Evolutionary conservation across 169 alveolate species (phyloP), one percentile per base, ranked within the genome.

Genomic region (Eimeria brunetti): DNA sequence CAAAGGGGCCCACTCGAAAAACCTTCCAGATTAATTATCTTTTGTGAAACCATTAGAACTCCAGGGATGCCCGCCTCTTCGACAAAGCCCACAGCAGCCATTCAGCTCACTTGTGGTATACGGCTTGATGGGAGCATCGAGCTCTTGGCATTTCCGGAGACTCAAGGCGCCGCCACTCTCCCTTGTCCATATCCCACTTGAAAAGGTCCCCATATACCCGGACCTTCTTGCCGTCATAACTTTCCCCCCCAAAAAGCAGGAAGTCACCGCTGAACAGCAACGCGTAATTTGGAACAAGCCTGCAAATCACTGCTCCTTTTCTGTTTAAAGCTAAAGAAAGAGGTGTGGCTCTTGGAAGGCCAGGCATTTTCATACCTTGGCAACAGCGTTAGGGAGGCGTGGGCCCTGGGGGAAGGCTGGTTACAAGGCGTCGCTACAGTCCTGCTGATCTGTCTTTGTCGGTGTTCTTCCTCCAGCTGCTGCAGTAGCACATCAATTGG

Each of bases 221-320:
- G 60, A 97, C 97, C 78, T 97, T 97, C 73, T 95, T 95, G 49
- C 99, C 99, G 89, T 98, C 98, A 88, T 97, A 98, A 89, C 97
- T 96, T 91, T 98, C 99, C 22, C 99, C 99, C 44, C 99, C 99
- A 94, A 98, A 98, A 94, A 98, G 92, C 69, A 98, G 91, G 49
- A 97, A 89, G 71, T 97, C 98, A 12, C 97, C 98, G 33, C 98
- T 97, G 96, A 49, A 41, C 36, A 76, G 27, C 69, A 81, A 41
- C 20, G 46, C 78, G 46, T 46, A 75, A 56, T 75, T 16, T 38
- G 33, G 60, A 38, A 9, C 20, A 38, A 38, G 41, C 53, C 11
- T 20, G 30, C 22, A 1, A 1, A 22, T 20, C 53, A 5, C 46
- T 8, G 49, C 18, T 67, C 49, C 78, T 2, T n/a, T 30, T 4